Base-by-base conservation (phyloP, 176 grass and related monocot genomes). In the Eragrostis nindensis region DNA sequence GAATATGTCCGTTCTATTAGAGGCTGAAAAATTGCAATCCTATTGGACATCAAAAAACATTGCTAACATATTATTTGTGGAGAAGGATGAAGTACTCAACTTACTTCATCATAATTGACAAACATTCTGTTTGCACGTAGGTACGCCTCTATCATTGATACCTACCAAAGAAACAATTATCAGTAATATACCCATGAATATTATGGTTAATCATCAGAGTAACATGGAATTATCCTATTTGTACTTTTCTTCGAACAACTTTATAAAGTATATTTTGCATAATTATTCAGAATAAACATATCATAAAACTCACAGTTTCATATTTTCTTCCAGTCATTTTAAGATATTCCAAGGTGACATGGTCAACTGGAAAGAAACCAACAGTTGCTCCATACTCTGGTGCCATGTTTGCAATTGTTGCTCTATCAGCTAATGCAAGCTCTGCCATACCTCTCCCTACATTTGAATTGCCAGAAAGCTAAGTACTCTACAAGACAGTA, bases 281-380 rank as follows among this genome's bases (percentile, higher is more conserved):
- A n/a, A n/a, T n/a, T n/a, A n/a, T n/a, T n/a, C n/a, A n/a, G n/a
- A n/a, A n/a, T n/a, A n/a, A n/a, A n/a, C n/a, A n/a, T n/a, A 36
- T 4, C 32, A 49, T 61, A 7, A 78, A 7, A 54, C 54, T 57
- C n/a, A n/a, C 76, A 18, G 52, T 79, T 79, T 79, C 76, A 79
- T 79, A 62, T 12, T 32, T 79, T 67, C 76, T 79, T 18, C 76
- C 76, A 54, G 62, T 79, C 13, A 79, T 21, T 8, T 53, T 79
- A 19, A 79, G 47, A 36, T 67, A 79, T 52, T 4, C 76, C 66
- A 79, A 64, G 12, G 76, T 79, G 11, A 54, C 63, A 54, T 53
- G 46, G 24, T 79, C 76, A 67, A 68, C 76, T 67, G 76, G 76
- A n/a, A 79, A 79, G 76, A 79, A 79, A 15, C 76, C 76, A 30